Percentiles rank a stretch among this genome's conserved stretches.
Conservation (phyloP, 1,139 yeast species). For the Candida pseudocylindracea region DNA sequence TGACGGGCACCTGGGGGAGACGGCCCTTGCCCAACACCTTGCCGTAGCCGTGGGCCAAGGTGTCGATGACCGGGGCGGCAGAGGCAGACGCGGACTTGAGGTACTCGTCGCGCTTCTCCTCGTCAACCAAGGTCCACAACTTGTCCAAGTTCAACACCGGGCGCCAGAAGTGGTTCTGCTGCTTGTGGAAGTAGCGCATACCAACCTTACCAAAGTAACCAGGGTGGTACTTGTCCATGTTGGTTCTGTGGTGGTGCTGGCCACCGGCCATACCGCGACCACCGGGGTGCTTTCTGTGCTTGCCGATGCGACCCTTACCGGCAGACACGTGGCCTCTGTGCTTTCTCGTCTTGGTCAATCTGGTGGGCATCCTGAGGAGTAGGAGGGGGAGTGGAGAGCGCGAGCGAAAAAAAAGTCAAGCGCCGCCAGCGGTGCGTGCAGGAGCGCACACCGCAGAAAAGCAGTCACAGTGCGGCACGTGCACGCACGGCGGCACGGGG, state of each 20-base stretch:
- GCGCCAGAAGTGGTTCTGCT: constrained; percentile 90
- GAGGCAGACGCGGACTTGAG: constrained; percentile 65
- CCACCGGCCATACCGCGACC: constrained; percentile 99
- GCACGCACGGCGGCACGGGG: too few relatives aligned
- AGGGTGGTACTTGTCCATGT: constrained; percentile 99
- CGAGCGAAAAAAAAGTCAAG: too few relatives aligned
- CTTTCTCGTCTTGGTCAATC: constrained; percentile 99
- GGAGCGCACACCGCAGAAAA: too few relatives aligned
- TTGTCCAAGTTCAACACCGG: constrained; percentile 97
- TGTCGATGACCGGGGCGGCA: constrained; percentile 98
- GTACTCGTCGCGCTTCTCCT: constrained; percentile 90
- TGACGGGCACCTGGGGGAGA: constrained; percentile 95
- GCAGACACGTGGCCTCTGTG: constrained; percentile 99
- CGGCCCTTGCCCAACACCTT: constrained; percentile 99
- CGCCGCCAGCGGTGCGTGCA: too few relatives aligned
- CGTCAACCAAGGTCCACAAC: constrained; percentile 94
- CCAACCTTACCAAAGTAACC: constrained; percentile 99
- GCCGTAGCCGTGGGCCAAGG: constrained; percentile 99
- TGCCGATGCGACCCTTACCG: constrained; percentile 99
- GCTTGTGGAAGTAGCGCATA: constrained; percentile 99
- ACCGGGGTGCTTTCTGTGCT: constrained; percentile 99
- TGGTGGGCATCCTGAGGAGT: constrained; percentile 63
- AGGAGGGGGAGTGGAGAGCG: too few relatives aligned
- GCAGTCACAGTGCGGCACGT: too few relatives aligned
- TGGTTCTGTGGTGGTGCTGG: constrained; percentile 99